These are phyloP conservation scores for Barbatosphaeria neglecta DNA, from an alignment of 495 filamentous ascomycete genomes.

Conservation along the genomic window DNA sequence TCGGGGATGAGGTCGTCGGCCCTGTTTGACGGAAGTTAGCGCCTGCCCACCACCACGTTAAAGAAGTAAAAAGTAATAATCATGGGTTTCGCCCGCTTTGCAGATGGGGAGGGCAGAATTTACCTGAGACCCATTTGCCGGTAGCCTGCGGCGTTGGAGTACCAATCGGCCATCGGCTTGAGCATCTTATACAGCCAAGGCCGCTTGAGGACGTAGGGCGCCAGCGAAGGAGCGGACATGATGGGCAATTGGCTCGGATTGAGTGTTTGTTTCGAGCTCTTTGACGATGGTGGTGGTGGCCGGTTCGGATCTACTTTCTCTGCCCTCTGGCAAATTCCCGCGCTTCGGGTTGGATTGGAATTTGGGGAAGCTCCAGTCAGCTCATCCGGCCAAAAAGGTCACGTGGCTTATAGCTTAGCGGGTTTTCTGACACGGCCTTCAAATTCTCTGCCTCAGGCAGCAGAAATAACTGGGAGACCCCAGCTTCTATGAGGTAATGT, in stretches of 20 bases:
- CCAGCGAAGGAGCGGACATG: conserved; percentile 65
- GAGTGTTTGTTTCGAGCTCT: neutral
- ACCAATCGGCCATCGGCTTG: conserved; percentile 71
- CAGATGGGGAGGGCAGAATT: conserved; percentile 14
- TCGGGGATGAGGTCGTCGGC: conserved; percentile 88
- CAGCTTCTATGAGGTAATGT: neutral
- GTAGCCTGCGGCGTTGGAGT: conserved; percentile 77
- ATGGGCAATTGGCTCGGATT: conserved; percentile 18
- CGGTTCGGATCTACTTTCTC: conserved; percentile 6
- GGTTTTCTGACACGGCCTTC: no score
- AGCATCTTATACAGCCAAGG: conserved; percentile 75
- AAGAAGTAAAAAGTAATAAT: no score
- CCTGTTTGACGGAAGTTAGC: no score
- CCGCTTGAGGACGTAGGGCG: conserved; percentile 61
- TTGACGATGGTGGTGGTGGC: conserved; percentile 8
- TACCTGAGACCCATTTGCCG: conserved; percentile 85
- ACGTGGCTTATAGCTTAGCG: no score
- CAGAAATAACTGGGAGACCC: neutral
- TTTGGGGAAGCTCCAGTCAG: neutral
- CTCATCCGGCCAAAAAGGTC: neutral
- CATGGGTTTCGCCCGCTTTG: neutral
- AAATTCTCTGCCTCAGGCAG: neutral
- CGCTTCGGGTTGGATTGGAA: no score
- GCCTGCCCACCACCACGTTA: no score
- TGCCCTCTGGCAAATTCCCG: conserved; percentile 16